phyloP scores from a whole-genome alignment of 768 basidiomycete genomes.

The Mycena pura region DNA sequence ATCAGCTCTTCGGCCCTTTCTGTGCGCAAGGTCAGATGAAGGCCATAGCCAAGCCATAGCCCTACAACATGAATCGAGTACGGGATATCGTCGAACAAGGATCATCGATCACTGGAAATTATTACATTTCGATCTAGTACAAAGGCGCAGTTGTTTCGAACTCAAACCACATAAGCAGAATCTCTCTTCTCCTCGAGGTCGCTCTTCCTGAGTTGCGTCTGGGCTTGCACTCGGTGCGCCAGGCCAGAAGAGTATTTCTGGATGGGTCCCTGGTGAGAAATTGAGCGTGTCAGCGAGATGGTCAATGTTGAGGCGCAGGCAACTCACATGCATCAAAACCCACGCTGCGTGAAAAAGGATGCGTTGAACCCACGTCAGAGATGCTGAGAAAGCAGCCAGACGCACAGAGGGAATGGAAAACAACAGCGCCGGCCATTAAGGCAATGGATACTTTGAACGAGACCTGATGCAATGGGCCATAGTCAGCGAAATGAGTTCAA shows the following conservation, averaged over 20 bases:
- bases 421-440: slow-evolving; percentile 20
- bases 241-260: slow-evolving; percentile 4
- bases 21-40: too few relatives aligned
- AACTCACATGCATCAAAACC: slow-evolving; percentile 19
- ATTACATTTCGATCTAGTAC: too few relatives aligned
- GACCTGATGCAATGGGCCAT: slow-evolving; percentile 9
- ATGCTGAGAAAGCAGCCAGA: background rate
- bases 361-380: background rate
- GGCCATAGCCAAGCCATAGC: too few relatives aligned
- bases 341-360: background rate
- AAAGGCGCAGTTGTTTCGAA: too few relatives aligned
- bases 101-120: too few relatives aligned
- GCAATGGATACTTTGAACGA: slow-evolving; percentile 29
- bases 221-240: slow-evolving; percentile 13
- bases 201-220: slow-evolving; percentile 13
- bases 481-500: background rate
- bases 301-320: background rate
- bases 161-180: background rate
- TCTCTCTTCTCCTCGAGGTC: slow-evolving; percentile 1
- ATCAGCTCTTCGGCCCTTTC: too few relatives aligned
- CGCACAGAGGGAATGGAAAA: slow-evolving; percentile 14
- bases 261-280: slow-evolving; percentile 4
- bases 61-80: too few relatives aligned
- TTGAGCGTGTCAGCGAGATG: background rate
- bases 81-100: too few relatives aligned